Conservation (phyloP, 352 stramenopile genomes). For the Discostella stelligera region DNA sequence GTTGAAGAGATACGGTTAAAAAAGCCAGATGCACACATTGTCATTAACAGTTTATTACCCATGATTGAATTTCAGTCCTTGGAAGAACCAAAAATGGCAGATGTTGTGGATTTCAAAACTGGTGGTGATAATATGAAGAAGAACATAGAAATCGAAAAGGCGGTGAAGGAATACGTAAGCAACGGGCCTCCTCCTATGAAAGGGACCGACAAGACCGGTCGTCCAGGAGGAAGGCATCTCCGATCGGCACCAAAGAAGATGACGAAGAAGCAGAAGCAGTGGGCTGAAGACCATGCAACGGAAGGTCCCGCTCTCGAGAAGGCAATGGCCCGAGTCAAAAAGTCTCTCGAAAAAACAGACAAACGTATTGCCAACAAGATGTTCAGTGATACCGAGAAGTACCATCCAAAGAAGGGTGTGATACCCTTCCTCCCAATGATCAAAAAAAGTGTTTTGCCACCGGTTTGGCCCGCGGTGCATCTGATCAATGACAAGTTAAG, state of each 20-base stretch:
- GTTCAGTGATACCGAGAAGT: slow-evolving; percentile 52
- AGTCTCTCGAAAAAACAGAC: slow-evolving; percentile 21
- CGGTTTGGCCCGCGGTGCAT: slow-evolving; percentile 70
- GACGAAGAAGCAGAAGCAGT: slow-evolving; percentile 24
- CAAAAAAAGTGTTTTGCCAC: slow-evolving; percentile 46
- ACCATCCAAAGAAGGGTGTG: slow-evolving; percentile 48
- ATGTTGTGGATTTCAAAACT: slow-evolving; percentile 45
- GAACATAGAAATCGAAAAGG: slow-evolving; percentile 25
- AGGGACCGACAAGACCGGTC: neutral
- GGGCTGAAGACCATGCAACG: slow-evolving; percentile 33
- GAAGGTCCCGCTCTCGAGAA: slow-evolving; percentile 34
- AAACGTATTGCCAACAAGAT: slow-evolving; percentile 34
- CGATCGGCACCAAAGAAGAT: slow-evolving; percentile 8
- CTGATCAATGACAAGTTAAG: slow-evolving; percentile 71
- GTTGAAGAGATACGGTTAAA: slow-evolving; percentile 74
- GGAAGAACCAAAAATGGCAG: slow-evolving; percentile 43
- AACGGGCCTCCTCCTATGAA: neutral
- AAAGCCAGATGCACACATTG: slow-evolving; percentile 70
- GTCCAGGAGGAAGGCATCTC: slow-evolving; percentile 2
- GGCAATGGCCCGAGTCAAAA: slow-evolving; percentile 36
- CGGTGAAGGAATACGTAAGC: slow-evolving; percentile 15
- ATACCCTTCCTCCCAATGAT: slow-evolving; percentile 46
- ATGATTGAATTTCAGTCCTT: slow-evolving; percentile 53
- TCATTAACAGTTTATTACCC: slow-evolving; percentile 76
- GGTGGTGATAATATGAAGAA: slow-evolving; percentile 21